These are phyloP conservation scores for Sicyos edulis DNA, from an alignment of 306 rosid genomes.

Conservation along the genomic window DNA sequence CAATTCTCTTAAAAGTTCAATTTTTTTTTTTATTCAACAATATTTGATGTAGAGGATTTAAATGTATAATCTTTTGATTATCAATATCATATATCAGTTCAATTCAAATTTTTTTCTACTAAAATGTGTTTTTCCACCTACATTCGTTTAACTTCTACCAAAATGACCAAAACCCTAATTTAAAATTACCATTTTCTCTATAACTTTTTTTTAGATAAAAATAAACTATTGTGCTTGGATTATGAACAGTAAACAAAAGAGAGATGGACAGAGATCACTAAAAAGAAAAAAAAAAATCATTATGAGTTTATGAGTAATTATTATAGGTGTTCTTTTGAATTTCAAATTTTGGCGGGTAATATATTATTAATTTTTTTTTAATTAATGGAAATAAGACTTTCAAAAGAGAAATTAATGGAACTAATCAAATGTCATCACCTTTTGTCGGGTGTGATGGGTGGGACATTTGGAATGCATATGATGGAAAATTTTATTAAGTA, in stretches of 20 bases:
- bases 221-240: not conserved
- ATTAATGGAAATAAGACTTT: not conserved
- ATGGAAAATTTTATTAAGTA: too few relatives aligned
- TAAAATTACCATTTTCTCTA: not conserved
- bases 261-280: not conserved
- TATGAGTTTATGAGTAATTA: not conserved
- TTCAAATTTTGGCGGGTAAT: slow-evolving; percentile 12
- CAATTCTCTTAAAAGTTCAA: too few relatives aligned
- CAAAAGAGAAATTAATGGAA: not conserved
- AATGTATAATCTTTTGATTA: too few relatives aligned
- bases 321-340: not conserved
- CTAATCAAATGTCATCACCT: not conserved
- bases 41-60: too few relatives aligned
- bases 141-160: not conserved
- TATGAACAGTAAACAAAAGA: not conserved
- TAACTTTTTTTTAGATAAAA: too few relatives aligned
- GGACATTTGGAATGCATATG: not conserved
- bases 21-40: too few relatives aligned
- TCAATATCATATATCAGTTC: too few relatives aligned
- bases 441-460: slow-evolving; percentile 3
- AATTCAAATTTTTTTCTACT: too few relatives aligned
- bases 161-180: not conserved
- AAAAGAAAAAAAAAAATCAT: not conserved
- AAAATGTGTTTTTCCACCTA: not conserved
- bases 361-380: not conserved